Conservation (phyloP, 164 flowering plant genomes). For the Taxillus chinensis region DNA sequence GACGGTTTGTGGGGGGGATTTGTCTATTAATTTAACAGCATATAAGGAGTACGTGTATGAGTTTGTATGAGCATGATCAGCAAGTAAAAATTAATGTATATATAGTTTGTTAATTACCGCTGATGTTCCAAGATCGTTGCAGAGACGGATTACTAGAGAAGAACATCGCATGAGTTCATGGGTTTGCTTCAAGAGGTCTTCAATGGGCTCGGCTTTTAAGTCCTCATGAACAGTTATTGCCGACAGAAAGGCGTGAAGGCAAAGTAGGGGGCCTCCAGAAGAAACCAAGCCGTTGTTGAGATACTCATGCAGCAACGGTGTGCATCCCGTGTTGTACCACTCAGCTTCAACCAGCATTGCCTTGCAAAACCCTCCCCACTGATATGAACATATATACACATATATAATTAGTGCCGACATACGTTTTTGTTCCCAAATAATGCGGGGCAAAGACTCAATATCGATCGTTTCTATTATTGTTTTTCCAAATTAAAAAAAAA, state of each 20-base stretch:
- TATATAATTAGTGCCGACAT: too few species aligned
- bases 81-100: too few species aligned
- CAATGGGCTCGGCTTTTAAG: constrained; percentile 3
- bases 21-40: too few species aligned
- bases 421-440: too few species aligned
- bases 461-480: too few species aligned
- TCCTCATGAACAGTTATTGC: constrained; percentile 4
- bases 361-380: constrained; percentile 49
- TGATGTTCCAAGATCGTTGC: constrained; percentile 30
- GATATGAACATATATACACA: neutral
- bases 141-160: constrained; percentile 30
- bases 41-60: too few species aligned
- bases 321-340: constrained; percentile 30
- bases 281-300: constrained; percentile 40
- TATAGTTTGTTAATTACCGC: constrained; percentile 7
- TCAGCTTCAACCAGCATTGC: constrained; percentile 43
- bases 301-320: constrained; percentile 41
- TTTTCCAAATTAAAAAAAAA: too few species aligned
- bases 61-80: too few species aligned
- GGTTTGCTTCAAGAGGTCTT: constrained; percentile 9
- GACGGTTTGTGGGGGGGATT: too few species aligned
- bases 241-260: constrained; percentile 18
- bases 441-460: too few species aligned
- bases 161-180: constrained; percentile 13
- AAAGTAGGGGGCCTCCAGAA: constrained; percentile 31